These are phyloP conservation scores for Penicillium concentricum DNA, from an alignment of 2,329 filamentous ascomycete genomes.

Conservation along the genomic window DNA sequence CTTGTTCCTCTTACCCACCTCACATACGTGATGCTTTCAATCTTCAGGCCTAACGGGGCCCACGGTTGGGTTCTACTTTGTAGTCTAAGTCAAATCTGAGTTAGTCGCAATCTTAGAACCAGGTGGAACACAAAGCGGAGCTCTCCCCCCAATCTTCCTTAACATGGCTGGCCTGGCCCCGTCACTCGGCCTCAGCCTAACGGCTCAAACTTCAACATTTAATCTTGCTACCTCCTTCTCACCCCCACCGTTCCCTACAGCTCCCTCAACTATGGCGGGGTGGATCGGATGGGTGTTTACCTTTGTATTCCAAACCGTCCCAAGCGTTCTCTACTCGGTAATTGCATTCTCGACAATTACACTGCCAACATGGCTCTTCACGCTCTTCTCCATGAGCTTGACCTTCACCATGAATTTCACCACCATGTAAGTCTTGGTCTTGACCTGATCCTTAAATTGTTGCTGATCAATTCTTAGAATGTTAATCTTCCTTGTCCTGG, in stretches of 20 bases:
- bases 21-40: conserved; percentile 6
- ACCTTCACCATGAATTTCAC: conserved; percentile 99
- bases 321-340: conserved; percentile 68
- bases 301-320: conserved; percentile 54
- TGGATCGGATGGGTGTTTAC: conserved; percentile 51
- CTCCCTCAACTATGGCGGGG: conserved; percentile 42
- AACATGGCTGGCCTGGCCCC: conserved; percentile 20
- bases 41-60: not conserved
- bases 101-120: conserved; percentile 1
- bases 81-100: conserved; percentile 1
- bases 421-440: conserved; percentile 66
- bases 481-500: conserved; percentile 71
- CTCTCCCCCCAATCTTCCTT: conserved; percentile 3
- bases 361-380: conserved; percentile 84
- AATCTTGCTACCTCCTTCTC: conserved; percentile 17
- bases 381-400: conserved; percentile 83
- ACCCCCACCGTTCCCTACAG: conserved; percentile 30
- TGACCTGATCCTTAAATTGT: not conserved
- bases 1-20: not conserved
- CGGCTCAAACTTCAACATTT: conserved; percentile 17
- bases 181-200: conserved; percentile 22
- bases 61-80: conserved; percentile 1
- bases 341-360: conserved; percentile 86
- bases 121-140: conserved; percentile 14
- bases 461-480: conserved; percentile 51